phyloP scores from a whole-genome alignment of 371 early-diverging fungal species.

The Mycotypha africana region DNA sequence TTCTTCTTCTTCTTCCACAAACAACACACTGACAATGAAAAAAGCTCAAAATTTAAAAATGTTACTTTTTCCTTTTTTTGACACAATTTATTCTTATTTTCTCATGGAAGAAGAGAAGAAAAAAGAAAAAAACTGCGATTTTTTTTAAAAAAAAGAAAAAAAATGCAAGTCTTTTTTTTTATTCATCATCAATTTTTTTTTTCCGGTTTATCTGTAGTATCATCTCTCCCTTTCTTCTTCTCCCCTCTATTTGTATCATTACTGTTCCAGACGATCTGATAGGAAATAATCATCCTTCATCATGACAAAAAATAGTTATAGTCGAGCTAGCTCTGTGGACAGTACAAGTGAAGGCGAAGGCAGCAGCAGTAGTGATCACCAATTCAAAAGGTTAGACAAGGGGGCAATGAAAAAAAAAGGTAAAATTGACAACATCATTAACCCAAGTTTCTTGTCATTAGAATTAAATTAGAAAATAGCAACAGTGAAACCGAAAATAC shows the following conservation, averaged over 20 bases:
- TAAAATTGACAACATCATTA: slow-evolving; percentile 2
- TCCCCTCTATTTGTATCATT: neutral
- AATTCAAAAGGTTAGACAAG: too few relatives aligned
- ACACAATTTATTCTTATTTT: too few relatives aligned
- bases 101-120: too few relatives aligned
- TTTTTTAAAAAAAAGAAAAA: neutral
- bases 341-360: slow-evolving; percentile 6
- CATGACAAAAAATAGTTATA: slow-evolving; percentile 7
- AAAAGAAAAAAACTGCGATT: slow-evolving; percentile 1
- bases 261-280: too few relatives aligned
- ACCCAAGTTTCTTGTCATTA: too few relatives aligned
- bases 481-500: too few relatives aligned
- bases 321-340: slow-evolving; percentile 15
- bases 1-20: too few relatives aligned
- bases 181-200: neutral
- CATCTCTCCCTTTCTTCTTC: neutral
- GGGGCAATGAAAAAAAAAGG: too few relatives aligned
- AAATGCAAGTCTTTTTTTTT: neutral
- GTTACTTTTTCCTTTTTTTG: too few relatives aligned
- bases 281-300: slow-evolving; percentile 1
- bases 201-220: neutral
- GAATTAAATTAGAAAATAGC: slow-evolving; percentile 11
- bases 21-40: too few relatives aligned
- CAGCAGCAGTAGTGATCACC: too few relatives aligned
- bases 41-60: too few relatives aligned